Evolutionary conservation across 1,284 basidiomycete genomes (phyloP).

Genomic region (Tausonia pullulans): DNA sequence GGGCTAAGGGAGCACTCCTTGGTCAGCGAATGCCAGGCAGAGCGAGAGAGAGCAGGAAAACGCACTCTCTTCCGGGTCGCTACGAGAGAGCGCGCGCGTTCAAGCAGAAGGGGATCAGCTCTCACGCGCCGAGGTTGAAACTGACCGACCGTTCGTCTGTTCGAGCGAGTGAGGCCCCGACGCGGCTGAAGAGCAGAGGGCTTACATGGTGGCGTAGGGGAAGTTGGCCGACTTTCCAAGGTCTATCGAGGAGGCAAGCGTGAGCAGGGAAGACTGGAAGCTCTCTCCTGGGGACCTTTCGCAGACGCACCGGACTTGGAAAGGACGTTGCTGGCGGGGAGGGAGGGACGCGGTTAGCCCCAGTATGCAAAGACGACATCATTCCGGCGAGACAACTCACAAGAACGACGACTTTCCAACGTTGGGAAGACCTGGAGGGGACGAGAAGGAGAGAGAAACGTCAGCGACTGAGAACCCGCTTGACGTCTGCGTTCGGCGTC

Average conservation of each 20-base stretch:
- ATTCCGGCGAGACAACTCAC: neutral
- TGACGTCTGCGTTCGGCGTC: constrained; percentile 15
- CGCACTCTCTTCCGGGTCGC: constrained; percentile 55
- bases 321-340: constrained; percentile 55
- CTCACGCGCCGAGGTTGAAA: no score
- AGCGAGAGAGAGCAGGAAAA: neutral
- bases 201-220: constrained; percentile 83
- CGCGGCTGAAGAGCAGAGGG: neutral
- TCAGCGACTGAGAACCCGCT: neutral
- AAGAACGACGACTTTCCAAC: constrained; percentile 91
- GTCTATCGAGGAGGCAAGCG: constrained; percentile 41
- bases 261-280: neutral
- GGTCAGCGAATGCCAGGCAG: neutral
- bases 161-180: no score
- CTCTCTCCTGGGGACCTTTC: neutral
- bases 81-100: constrained; percentile 5
- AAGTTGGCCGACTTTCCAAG: constrained; percentile 98
- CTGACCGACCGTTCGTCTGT: no score
- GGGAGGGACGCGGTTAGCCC: constrained; percentile 26
- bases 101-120: no score
- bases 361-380: neutral
- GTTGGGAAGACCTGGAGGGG: constrained; percentile 63
- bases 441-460: constrained; percentile 15
- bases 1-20: constrained; percentile 42
- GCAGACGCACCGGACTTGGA: constrained; percentile 63